These are phyloP conservation scores for Amanita fuliginea DNA, from an alignment of 768 basidiomycete genomes.

Conservation along the genomic window DNA sequence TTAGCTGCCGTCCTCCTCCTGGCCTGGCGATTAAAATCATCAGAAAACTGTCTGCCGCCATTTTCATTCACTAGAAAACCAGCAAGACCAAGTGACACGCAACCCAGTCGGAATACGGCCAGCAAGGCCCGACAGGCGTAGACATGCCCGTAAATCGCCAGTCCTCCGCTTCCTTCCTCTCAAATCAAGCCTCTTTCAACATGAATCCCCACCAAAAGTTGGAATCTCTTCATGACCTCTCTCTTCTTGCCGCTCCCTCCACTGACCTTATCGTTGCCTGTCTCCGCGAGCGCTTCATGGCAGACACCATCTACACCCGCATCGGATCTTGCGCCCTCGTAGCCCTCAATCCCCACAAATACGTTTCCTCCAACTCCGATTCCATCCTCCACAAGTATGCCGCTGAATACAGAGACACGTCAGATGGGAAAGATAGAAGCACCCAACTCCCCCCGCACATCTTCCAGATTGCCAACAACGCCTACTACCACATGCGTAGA, in stretches of 20 bases:
- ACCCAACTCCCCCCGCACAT: slow-evolving; percentile 65
- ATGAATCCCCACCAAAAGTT: slow-evolving; percentile 42
- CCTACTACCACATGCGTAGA: slow-evolving; percentile 93
- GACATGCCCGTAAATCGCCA: neutral
- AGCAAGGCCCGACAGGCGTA: neutral
- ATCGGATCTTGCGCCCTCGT: slow-evolving; percentile 66
- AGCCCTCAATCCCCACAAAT: slow-evolving; percentile 91
- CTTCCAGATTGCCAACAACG: slow-evolving; percentile 83
- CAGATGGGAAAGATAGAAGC: slow-evolving; percentile 38
- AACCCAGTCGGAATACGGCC: neutral
- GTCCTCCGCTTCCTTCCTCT: neutral
- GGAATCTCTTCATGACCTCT: slow-evolving; percentile 63
- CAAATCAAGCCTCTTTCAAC: neutral
- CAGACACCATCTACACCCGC: slow-evolving; percentile 70
- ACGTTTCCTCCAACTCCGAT: slow-evolving; percentile 75
- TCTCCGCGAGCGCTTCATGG: slow-evolving; percentile 79
- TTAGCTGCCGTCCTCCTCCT: neutral
- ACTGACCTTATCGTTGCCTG: slow-evolving; percentile 82
- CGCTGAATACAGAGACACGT: slow-evolving; percentile 71
- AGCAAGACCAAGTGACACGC: neutral
- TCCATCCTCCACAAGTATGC: slow-evolving; percentile 78
- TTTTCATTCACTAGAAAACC: no score
- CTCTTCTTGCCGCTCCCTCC: slow-evolving; percentile 51
- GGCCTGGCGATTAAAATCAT: no score
- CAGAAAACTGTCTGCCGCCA: no score